phyloP scores from a whole-genome alignment of 2,329 filamentous ascomycete species.

The Diaporthe sp. region DNA sequence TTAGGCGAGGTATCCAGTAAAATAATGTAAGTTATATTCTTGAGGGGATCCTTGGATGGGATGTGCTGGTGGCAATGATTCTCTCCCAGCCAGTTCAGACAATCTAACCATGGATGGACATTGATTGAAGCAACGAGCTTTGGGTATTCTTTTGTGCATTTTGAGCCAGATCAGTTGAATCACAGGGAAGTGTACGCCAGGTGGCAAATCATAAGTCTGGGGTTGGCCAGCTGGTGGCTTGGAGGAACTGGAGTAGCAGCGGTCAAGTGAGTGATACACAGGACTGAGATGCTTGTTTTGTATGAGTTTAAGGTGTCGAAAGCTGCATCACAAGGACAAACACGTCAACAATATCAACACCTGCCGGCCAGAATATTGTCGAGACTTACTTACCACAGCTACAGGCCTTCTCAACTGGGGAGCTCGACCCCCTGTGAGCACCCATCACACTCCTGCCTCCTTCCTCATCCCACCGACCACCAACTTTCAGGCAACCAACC shows the following conservation, averaged over 20 bases:
- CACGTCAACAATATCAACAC: conserved; percentile 21
- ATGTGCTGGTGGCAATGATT: background rate
- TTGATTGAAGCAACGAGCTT: background rate
- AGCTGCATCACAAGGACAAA: conserved; percentile 5
- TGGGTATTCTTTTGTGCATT: no score
- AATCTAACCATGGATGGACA: background rate
- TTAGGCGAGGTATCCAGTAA: no score
- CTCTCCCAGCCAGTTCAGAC: background rate
- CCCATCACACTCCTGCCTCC: conserved; percentile 3
- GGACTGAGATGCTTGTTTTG: background rate
- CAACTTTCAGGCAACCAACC: background rate
- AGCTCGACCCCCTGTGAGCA: background rate
- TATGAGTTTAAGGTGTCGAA: background rate
- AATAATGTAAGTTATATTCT: background rate
- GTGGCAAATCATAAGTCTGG: background rate
- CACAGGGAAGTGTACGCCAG: background rate
- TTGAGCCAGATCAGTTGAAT: background rate
- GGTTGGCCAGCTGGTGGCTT: conserved; percentile 11
- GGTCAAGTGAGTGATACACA: background rate
- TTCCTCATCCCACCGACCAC: background rate
- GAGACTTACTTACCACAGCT: background rate
- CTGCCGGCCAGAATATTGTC: background rate
- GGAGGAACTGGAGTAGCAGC: background rate
- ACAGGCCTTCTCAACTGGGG: no score
- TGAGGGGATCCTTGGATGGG: background rate